Percentiles rank a stretch among this genome's conserved stretches.
phyloP scores from a whole-genome alignment of 768 basidiomycete species.

The Albatrellus ellisii region DNA sequence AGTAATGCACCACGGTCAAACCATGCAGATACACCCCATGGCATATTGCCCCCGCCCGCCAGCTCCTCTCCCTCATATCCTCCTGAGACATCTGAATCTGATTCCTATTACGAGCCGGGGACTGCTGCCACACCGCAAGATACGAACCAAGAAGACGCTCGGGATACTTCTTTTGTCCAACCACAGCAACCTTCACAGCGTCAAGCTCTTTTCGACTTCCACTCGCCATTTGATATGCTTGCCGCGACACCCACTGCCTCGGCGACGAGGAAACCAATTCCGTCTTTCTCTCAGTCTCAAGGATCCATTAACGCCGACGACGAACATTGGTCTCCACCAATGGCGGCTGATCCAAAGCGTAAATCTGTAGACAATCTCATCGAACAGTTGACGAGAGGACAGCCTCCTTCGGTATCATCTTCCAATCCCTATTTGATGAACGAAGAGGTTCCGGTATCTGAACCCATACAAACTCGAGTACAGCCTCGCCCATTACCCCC shows the following conservation, averaged over 20 bases:
- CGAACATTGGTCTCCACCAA: constrained; percentile 31
- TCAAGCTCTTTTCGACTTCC: constrained; percentile 77
- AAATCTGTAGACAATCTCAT: constrained; percentile 77
- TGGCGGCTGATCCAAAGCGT: constrained; percentile 45
- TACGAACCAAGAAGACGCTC: constrained; percentile 9
- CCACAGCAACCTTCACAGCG: constrained; percentile 54
- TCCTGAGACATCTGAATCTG: constrained; percentile 3
- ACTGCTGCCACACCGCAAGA: constrained; percentile 13
- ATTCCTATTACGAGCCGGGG: constrained; percentile 15
- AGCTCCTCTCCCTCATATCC: constrained; percentile 10
- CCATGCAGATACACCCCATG: constrained; percentile 2
- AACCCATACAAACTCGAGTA: constrained; percentile 26
- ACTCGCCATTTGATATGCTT: constrained; percentile 76
- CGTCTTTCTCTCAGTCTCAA: constrained; percentile 24
- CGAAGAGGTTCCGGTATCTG: constrained; percentile 21
- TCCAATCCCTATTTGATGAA: constrained; percentile 16
- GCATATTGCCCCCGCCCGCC: constrained; percentile 1
- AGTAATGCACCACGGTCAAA: too few relatives aligned
- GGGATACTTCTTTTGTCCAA: constrained; percentile 15
- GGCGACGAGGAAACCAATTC: constrained; percentile 62
- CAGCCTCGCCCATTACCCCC: constrained; percentile 53
- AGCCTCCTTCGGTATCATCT: constrained; percentile 20
- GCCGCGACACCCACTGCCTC: constrained; percentile 29
- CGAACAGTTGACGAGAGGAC: constrained; percentile 50
- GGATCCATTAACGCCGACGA: constrained; percentile 40